Evolutionary conservation across 768 basidiomycete genomes (phyloP), one percentile per base, ranked within the genome.

Genomic region (Scleroderma bovista): DNA sequence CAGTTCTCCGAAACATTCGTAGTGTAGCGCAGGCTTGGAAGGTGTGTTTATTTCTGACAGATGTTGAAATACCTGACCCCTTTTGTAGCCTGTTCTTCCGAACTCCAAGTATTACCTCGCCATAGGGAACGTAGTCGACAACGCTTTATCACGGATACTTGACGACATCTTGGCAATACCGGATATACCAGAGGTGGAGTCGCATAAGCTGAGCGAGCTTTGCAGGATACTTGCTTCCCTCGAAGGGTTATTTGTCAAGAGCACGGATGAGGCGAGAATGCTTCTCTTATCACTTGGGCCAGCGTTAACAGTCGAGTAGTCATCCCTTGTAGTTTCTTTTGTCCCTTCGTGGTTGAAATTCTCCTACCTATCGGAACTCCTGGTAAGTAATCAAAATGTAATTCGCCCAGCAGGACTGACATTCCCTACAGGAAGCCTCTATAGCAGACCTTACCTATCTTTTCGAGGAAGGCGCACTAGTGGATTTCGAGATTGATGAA

Each of bases 281-380:
- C 49, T 31, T 33, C 29, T 34, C 26, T 13, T 29, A 44, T 19
- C 17, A 24, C 37, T 17, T 45, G 31, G 24, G 40, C 41, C 12
- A 19, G 16, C n/a, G 9, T 43, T 55, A 29, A 55, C 47, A 17
- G 23, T 19, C 20, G 8, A 42, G 24, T 55, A 87, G 79, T 75
- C 84, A 17, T 86, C 89, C 0, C 82, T 87, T 43, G 83, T 91
- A 7, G 86, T 86, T 1, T 83, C 81, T 0, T 91, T 90, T 55
- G 89, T 94, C n/a, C 87, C 90, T 2, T 84, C 81, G 12, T 97
- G 94, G 94, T 74, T 96, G 58, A 95, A 95, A 66, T 95, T 90
- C 66, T 92, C 88, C 17, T 97, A 97, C 66, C 75, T 96, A 5
- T 90, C 90, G 2, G 93, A 96, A 65, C 76, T 97, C 12, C 65